A percentile compares a stretch with the other conserved stretches of the same genome.
Conservation (phyloP, 148 eudicot genomes). For the Drosera capensis region DNA sequence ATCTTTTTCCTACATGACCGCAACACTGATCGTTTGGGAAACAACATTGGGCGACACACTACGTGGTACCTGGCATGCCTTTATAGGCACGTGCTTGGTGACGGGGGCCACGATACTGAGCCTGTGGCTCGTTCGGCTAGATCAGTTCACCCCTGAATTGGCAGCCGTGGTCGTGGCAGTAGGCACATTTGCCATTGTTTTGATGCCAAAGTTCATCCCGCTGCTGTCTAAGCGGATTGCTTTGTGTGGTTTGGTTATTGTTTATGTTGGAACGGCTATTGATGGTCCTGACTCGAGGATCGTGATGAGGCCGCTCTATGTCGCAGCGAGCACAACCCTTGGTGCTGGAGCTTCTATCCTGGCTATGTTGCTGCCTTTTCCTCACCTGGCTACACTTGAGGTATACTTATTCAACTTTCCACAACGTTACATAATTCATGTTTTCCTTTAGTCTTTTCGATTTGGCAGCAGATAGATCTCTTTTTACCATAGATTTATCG, state of each 20-base stretch:
- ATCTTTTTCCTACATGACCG: conserved; percentile 36
- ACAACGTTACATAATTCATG: not conserved
- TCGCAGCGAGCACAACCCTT: conserved; percentile 30
- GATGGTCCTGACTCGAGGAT: conserved; percentile 7
- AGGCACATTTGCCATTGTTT: conserved; percentile 23
- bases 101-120: conserved; percentile 22
- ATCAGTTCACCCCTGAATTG: conserved; percentile 4
- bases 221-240: conserved; percentile 32
- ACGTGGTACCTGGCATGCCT: conserved; percentile 30
- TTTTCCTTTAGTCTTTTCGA: not conserved
- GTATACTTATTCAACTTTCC: conserved; percentile 9
- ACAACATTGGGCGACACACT: conserved; percentile 27
- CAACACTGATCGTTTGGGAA: conserved; percentile 25
- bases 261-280: conserved; percentile 24
- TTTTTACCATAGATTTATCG: not conserved
- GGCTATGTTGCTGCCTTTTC: conserved; percentile 36
- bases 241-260: conserved; percentile 38
- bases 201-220: conserved; percentile 22
- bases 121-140: conserved; percentile 19
- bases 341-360: conserved; percentile 36
- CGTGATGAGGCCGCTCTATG: conserved; percentile 26
- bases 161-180: conserved; percentile 20
- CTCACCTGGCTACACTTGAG: conserved; percentile 27
- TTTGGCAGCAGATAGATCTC: not conserved
- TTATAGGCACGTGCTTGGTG: conserved; percentile 26